phyloP scores from a whole-genome alignment of 2,329 filamentous ascomycete genomes.

The Lithohypha guttulata region DNA sequence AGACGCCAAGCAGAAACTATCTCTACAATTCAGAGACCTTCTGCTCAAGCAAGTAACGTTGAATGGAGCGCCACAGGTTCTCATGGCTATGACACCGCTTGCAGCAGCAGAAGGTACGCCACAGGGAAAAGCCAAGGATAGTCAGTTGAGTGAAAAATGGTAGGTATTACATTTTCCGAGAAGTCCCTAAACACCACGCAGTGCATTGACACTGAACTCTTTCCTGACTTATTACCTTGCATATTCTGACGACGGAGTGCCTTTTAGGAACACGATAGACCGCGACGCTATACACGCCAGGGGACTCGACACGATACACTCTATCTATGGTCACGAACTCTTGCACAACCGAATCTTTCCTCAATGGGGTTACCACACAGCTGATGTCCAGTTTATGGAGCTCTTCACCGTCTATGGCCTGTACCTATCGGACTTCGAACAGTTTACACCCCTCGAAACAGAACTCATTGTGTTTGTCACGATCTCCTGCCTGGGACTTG shows the following conservation, averaged over 20 bases:
- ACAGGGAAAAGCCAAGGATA: constrained; percentile 15
- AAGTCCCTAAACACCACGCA: too few species aligned
- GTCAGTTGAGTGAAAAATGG: constrained; percentile 15
- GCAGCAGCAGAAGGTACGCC: constrained; percentile 22
- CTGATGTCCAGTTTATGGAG: constrained; percentile 58
- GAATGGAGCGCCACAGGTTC: constrained; percentile 25
- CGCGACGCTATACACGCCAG: constrained; percentile 21
- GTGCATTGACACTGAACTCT: too few species aligned
- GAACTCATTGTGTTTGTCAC: constrained; percentile 34
- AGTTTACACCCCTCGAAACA: constrained; percentile 34
- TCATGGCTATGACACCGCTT: constrained; percentile 24
- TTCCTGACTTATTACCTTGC: too few species aligned
- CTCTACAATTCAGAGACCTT: constrained; percentile 22
- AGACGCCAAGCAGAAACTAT: constrained; percentile 12
- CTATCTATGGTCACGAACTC: constrained; percentile 23
- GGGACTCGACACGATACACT: constrained; percentile 24
- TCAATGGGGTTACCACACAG: constrained; percentile 24
- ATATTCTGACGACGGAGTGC: too few species aligned
- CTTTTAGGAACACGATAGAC: constrained; percentile 19
- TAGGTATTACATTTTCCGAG: constrained; percentile 4
- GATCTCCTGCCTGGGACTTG: constrained; percentile 37
- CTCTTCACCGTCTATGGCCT: constrained; percentile 59
- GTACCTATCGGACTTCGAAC: constrained; percentile 36
- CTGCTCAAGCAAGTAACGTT: constrained; percentile 27
- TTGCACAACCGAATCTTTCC: constrained; percentile 24